These are phyloP conservation scores for Ceriops zippeliana DNA, from an alignment of 345 rosid species.

Conservation along the genomic window DNA sequence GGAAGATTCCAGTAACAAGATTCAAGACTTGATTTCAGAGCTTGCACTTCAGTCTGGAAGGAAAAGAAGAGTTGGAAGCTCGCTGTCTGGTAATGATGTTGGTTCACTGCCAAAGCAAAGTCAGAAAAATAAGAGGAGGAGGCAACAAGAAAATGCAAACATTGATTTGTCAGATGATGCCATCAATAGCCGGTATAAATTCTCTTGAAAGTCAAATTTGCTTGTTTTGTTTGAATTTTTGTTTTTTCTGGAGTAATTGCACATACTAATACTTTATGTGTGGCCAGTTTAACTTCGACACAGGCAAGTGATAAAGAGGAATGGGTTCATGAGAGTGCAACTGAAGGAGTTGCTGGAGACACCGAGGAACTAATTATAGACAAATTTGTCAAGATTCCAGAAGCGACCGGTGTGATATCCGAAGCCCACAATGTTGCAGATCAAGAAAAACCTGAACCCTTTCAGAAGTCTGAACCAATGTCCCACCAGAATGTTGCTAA, in stretches of 20 bases:
- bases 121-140: constrained; percentile 50
- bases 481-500: constrained; percentile 8
- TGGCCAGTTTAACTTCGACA: constrained; percentile 33
- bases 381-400: constrained; percentile 42
- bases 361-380: constrained; percentile 33
- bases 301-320: constrained; percentile 35
- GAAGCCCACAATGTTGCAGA: constrained; percentile 26
- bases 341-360: constrained; percentile 31
- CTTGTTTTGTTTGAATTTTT: background rate
- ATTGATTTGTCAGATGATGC: constrained; percentile 35
- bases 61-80: constrained; percentile 49
- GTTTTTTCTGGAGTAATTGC: background rate
- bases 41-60: constrained; percentile 41
- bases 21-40: constrained; percentile 33
- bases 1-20: constrained; percentile 26
- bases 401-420: constrained; percentile 39
- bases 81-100: constrained; percentile 21
- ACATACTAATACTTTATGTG: constrained; percentile 2
- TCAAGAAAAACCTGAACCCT: constrained; percentile 28
- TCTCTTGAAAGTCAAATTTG: constrained; percentile 10
- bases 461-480: constrained; percentile 30
- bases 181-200: constrained; percentile 34
- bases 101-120: constrained; percentile 23
- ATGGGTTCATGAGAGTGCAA: constrained; percentile 31
- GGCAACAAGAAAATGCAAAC: constrained; percentile 35